phyloP scores from a whole-genome alignment of 495 filamentous ascomycete species.

The Aspergillus campestris region DNA sequence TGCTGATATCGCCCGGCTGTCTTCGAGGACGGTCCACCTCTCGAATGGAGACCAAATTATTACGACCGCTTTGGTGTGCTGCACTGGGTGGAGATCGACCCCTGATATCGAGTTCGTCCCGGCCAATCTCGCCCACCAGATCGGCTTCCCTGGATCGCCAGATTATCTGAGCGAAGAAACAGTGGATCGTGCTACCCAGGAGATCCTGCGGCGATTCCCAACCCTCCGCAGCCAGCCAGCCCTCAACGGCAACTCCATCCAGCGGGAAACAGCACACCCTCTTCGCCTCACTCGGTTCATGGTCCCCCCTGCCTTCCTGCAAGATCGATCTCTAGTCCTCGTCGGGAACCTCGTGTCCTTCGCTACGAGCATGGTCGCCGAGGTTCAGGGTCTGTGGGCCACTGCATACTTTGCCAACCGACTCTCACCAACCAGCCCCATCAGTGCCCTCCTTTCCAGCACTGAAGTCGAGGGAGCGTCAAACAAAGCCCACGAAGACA shows the following conservation, averaged over 20 bases:
- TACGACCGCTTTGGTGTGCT: constrained; percentile 54
- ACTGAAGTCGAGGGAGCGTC: neutral
- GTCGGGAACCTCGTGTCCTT: constrained; percentile 52
- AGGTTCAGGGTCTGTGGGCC: constrained; percentile 64
- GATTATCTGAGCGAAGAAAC: constrained; percentile 15
- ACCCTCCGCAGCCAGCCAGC: constrained; percentile 39
- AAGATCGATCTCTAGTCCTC: constrained; percentile 57
- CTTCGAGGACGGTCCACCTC: constrained; percentile 41
- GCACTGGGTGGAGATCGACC: constrained; percentile 57
- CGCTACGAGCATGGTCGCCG: constrained; percentile 47
- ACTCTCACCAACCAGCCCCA: constrained; percentile 20
- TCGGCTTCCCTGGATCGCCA: constrained; percentile 25
- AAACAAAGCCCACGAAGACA: constrained; percentile 3
- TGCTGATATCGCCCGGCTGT: constrained; percentile 48
- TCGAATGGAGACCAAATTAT: constrained; percentile 44
- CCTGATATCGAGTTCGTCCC: constrained; percentile 57
- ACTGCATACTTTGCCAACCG: constrained; percentile 49
- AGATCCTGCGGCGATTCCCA: constrained; percentile 60
- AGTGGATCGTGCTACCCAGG: constrained; percentile 45
- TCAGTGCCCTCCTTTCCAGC: constrained; percentile 8
- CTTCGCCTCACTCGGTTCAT: constrained; percentile 59
- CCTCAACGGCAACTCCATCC: constrained; percentile 24
- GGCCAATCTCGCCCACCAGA: constrained; percentile 29
- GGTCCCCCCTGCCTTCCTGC: constrained; percentile 50
- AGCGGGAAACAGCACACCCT: constrained; percentile 21